Conservation (phyloP, 306 rosid species). For the Carpinus viminea region DNA sequence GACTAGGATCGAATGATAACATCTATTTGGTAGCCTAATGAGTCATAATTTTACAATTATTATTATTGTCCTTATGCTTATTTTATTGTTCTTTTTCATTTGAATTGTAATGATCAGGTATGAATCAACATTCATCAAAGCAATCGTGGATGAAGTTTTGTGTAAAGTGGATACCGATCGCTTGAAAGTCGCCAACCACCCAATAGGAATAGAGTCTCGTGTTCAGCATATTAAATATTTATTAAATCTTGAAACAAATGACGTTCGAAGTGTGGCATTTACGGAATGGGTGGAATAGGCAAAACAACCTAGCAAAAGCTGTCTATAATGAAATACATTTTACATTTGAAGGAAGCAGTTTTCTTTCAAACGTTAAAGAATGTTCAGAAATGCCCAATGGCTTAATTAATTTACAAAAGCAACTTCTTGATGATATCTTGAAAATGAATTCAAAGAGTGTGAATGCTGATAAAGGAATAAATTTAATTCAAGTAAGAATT, state of each 20-base stretch:
- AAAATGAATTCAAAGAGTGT: not conserved
- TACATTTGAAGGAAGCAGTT: slow-evolving; percentile 3
- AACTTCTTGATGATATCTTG: slow-evolving; percentile 21
- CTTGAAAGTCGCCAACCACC: slow-evolving; percentile 15
- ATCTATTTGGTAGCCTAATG: no score
- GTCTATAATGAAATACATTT: slow-evolving; percentile 18
- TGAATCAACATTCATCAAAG: slow-evolving; percentile 16
- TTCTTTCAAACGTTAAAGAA: slow-evolving; percentile 15
- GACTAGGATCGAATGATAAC: no score
- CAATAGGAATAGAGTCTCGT: slow-evolving; percentile 16
- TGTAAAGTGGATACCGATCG: not conserved
- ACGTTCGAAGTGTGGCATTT: slow-evolving; percentile 1
- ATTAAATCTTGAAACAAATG: not conserved
- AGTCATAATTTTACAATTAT: no score
- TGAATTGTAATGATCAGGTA: not conserved
- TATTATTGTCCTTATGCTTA: no score
- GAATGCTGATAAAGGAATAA: not conserved
- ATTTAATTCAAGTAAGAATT: not conserved
- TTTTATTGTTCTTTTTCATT: not conserved
- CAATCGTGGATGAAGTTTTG: slow-evolving; percentile 4
- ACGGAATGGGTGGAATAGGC: slow-evolving; percentile 35
- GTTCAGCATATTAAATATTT: not conserved
- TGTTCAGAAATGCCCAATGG: not conserved
- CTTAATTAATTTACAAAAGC: slow-evolving; percentile 13
- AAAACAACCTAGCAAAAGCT: slow-evolving; percentile 36